Conservation (phyloP, 768 basidiomycete genomes). For the Naganishia friedmannii region DNA sequence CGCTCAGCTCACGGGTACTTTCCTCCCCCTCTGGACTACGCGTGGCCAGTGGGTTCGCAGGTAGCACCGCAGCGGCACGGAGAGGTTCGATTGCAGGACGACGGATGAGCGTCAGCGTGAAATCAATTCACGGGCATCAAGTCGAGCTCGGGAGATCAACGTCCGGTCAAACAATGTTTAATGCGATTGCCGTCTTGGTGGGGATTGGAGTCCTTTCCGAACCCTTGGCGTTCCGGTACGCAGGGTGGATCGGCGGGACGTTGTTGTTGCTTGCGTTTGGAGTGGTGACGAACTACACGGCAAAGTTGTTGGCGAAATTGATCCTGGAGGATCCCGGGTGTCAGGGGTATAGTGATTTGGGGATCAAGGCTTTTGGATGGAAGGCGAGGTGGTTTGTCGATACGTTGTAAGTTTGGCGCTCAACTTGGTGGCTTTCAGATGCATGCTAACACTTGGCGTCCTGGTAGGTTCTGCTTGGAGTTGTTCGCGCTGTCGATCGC, state of each 20-base stretch:
- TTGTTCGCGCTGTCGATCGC: conserved; percentile 80
- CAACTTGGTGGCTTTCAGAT: no score
- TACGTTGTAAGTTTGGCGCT: conserved; percentile 39
- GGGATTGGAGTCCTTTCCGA: conserved; percentile 87
- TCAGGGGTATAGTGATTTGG: conserved; percentile 84
- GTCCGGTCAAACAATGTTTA: conserved; percentile 62
- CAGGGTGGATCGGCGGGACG: conserved; percentile 82
- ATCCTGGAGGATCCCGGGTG: conserved; percentile 68
- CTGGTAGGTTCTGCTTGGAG: conserved; percentile 81
- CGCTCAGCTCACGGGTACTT: background rate
- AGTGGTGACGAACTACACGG: conserved; percentile 84
- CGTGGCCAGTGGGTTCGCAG: conserved; percentile 6
- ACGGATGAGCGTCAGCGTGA: conserved; percentile 28
- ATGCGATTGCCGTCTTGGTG: conserved; percentile 77
- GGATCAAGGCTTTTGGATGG: conserved; percentile 79
- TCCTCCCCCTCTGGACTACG: background rate
- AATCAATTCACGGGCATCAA: conserved; percentile 15
- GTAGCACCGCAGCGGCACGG: background rate
- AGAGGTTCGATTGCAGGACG: conserved; percentile 18
- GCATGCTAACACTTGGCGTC: no score
- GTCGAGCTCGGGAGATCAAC: conserved; percentile 41
- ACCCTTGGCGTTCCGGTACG: conserved; percentile 84
- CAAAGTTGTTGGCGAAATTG: conserved; percentile 76
- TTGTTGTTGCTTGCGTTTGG: conserved; percentile 72
- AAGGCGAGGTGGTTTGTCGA: conserved; percentile 58